Evolutionary conservation across 768 basidiomycete genomes (phyloP).

Genomic region (Xanthoconium stramineum): DNA sequence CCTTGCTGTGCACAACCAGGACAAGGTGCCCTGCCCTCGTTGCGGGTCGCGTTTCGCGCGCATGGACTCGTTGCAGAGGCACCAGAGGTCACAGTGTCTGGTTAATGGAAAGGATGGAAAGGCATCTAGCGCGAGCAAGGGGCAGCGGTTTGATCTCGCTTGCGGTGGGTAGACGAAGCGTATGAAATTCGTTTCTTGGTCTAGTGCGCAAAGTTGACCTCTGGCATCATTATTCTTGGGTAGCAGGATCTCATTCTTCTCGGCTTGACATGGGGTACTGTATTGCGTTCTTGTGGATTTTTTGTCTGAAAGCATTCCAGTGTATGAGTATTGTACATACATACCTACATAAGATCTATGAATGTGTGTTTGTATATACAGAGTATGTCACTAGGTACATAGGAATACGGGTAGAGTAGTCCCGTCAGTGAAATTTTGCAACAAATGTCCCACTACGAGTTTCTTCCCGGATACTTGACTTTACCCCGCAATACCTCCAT

Average conservation of each 20-base stretch:
- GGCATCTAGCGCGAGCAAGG: not conserved
- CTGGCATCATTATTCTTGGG: not conserved
- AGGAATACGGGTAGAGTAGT: not conserved
- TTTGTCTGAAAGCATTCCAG: not conserved
- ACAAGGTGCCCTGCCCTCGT: slow-evolving; percentile 17
- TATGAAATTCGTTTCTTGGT: not conserved
- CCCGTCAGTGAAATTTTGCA: not conserved
- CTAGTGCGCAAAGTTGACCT: not conserved
- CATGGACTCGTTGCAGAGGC: slow-evolving; percentile 24
- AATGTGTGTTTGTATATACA: not conserved
- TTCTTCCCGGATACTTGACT: slow-evolving; percentile 22
- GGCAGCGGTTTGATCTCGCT: not conserved
- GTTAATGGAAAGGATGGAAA: too few relatives aligned
- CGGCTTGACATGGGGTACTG: not conserved
- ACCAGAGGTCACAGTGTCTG: slow-evolving; percentile 12
- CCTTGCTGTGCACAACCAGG: slow-evolving; percentile 19
- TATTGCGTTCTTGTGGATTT: not conserved
- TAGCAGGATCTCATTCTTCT: not conserved
- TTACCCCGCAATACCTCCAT: slow-evolving; percentile 32
- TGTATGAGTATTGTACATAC: not conserved
- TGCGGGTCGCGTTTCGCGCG: slow-evolving; percentile 24
- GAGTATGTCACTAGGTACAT: not conserved
- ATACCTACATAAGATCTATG: not conserved
- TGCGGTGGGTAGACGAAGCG: not conserved
- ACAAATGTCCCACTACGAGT: not conserved